phyloP scores from a whole-genome alignment of 108 stramenopile genomes.

The Fragilaria crotonensis region DNA sequence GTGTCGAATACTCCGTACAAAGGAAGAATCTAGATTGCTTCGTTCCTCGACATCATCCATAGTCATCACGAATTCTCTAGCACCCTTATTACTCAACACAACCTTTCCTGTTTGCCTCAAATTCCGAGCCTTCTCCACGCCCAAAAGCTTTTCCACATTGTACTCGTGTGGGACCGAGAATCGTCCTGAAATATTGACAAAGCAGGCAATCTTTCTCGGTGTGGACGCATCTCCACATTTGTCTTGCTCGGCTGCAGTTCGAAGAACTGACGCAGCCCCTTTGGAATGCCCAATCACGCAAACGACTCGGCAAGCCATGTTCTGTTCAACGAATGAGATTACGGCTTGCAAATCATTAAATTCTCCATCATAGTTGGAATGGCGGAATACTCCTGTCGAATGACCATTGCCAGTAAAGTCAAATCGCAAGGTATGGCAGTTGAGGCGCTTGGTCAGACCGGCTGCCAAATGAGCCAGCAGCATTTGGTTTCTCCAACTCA shows the following conservation, averaged over 20 bases:
- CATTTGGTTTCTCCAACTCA: conserved; percentile 38
- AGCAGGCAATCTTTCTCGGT: conserved; percentile 1
- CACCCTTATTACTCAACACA: background rate
- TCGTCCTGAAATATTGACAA: conserved; percentile 28
- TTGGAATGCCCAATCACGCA: conserved; percentile 31
- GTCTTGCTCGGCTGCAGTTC: conserved; percentile 16
- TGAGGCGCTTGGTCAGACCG: conserved; percentile 9
- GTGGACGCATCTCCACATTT: background rate
- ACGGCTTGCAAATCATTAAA: conserved; percentile 17
- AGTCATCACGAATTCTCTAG: background rate
- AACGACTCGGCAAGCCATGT: conserved; percentile 16
- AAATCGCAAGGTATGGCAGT: conserved; percentile 26
- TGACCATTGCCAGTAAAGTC: conserved; percentile 42
- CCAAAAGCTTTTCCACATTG: conserved; percentile 5
- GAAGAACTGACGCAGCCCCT: conserved; percentile 19
- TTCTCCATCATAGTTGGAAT: conserved; percentile 11
- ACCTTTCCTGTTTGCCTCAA: background rate
- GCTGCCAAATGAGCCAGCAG: conserved; percentile 20
- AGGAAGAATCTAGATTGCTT: background rate
- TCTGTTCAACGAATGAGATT: conserved; percentile 15
- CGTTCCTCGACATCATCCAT: background rate
- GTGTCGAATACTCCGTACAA: conserved; percentile 3
- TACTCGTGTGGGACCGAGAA: conserved; percentile 4
- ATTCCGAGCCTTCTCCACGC: background rate
- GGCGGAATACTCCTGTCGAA: conserved; percentile 19